Evolutionary conservation across 768 basidiomycete species (phyloP).

Genomic region (Galerina marginata): DNA sequence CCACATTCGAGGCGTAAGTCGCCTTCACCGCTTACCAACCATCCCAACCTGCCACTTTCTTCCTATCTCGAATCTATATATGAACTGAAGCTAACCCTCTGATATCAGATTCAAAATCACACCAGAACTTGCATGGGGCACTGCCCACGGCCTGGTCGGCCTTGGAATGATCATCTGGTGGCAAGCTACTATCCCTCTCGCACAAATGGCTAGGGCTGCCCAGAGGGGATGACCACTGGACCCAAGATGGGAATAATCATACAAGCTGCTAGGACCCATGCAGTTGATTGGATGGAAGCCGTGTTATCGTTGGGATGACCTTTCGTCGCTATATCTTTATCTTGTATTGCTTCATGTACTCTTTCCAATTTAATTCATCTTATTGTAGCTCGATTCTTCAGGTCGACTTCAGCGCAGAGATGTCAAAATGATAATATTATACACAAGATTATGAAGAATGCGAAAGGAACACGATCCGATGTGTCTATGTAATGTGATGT

Average conservation of each 20-base stretch:
- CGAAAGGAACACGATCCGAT: no score
- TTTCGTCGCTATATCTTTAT: background rate
- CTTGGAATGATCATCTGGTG: conserved; percentile 81
- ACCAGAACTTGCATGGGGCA: conserved; percentile 78
- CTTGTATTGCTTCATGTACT: background rate
- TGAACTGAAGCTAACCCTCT: background rate
- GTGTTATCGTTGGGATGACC: background rate
- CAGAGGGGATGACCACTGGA: conserved; percentile 9
- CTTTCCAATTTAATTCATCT: no score
- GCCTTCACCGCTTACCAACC: background rate
- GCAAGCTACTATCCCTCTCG: conserved; percentile 71
- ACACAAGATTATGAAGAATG: no score
- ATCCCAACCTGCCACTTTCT: no score
- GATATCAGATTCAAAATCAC: conserved; percentile 56
- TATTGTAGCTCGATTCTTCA: no score
- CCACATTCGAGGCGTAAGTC: conserved; percentile 63
- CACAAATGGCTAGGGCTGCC: conserved; percentile 42
- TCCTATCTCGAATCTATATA: background rate
- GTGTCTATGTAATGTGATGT: no score
- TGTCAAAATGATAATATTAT: no score
- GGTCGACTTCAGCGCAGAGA: no score
- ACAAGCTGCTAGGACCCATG: background rate
- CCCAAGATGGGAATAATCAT: background rate
- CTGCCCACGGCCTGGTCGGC: conserved; percentile 71
- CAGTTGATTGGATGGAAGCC: background rate